phyloP scores from a whole-genome alignment of 352 stramenopile genomes.

The Globisporangium echinulatum region DNA sequence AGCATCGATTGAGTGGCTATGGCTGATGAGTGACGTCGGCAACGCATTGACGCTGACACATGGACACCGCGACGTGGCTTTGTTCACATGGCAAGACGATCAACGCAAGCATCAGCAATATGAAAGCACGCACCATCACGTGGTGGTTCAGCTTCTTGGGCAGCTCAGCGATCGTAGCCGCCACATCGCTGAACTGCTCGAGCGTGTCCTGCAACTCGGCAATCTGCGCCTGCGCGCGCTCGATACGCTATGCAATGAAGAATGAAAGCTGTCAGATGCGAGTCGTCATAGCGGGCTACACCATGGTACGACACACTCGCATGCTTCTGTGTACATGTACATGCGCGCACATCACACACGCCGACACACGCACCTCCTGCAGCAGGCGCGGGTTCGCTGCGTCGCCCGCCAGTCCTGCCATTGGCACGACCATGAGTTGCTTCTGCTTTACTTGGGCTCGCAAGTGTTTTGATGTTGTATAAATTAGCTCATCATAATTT shows the following conservation, averaged over 20 bases:
- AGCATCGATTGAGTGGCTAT: neutral
- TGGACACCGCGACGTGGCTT: too few relatives aligned
- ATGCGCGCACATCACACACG: neutral
- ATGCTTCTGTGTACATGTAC: too few relatives aligned
- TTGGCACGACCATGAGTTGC: neutral
- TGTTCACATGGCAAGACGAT: neutral
- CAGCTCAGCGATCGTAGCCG: conserved; percentile 49
- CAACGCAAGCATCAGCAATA: neutral
- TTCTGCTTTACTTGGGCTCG: too few relatives aligned
- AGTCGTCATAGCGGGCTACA: too few relatives aligned
- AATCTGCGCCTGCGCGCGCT: conserved; percentile 45
- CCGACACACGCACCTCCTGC: conserved; percentile 35
- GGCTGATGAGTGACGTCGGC: too few relatives aligned
- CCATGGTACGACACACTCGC: too few relatives aligned
- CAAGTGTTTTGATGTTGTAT: too few relatives aligned
- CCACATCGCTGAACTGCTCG: conserved; percentile 46
- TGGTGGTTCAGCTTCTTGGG: conserved; percentile 73
- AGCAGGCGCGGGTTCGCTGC: conserved; percentile 48
- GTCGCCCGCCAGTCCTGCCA: conserved; percentile 23
- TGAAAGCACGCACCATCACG: conserved; percentile 49
- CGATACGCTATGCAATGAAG: conserved; percentile 34
- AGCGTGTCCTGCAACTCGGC: conserved; percentile 45
- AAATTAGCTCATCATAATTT: too few relatives aligned
- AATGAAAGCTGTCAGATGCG: too few relatives aligned
- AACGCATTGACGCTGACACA: too few relatives aligned